Conservation (phyloP, 2,329 filamentous ascomycete genomes). For the Fusarium xyrophilum region DNA sequence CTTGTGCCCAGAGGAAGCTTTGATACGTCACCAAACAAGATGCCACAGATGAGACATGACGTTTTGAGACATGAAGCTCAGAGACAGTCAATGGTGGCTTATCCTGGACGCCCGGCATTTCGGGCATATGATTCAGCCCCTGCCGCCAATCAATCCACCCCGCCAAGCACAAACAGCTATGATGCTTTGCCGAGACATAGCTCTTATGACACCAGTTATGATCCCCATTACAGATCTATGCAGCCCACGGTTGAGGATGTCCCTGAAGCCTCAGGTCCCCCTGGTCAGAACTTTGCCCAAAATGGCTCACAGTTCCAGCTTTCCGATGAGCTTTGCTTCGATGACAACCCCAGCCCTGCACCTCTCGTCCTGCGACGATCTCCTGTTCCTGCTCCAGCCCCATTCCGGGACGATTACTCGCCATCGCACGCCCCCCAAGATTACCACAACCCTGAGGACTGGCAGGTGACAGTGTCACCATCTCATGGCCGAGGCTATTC, state of each 20-base stretch:
- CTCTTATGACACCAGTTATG: constrained; percentile 58
- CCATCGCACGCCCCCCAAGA: constrained; percentile 31
- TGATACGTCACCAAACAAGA: constrained; percentile 53
- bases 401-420: constrained; percentile 37
- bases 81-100: constrained; percentile 57
- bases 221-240: constrained; percentile 58
- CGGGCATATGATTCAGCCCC: constrained; percentile 59
- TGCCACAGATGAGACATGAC: constrained; percentile 62
- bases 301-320: constrained; percentile 36
- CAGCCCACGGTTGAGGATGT: constrained; percentile 71
- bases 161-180: constrained; percentile 45
- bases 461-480: constrained; percentile 44
- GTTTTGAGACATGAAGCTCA: constrained; percentile 65
- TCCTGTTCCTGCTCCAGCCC: constrained; percentile 35
- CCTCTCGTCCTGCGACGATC: constrained; percentile 53
- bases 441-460: constrained; percentile 36
- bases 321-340: constrained; percentile 51
- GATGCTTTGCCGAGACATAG: constrained; percentile 54
- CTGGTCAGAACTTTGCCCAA: constrained; percentile 40
- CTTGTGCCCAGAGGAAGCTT: constrained; percentile 50
- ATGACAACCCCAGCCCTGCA: constrained; percentile 51
- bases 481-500: constrained; percentile 47
- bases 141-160: constrained; percentile 41
- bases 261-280: constrained; percentile 57
- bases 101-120: constrained; percentile 62